phyloP scores from a whole-genome alignment of 1,139 yeast species.

The Nakaseomyces sp. region DNA sequence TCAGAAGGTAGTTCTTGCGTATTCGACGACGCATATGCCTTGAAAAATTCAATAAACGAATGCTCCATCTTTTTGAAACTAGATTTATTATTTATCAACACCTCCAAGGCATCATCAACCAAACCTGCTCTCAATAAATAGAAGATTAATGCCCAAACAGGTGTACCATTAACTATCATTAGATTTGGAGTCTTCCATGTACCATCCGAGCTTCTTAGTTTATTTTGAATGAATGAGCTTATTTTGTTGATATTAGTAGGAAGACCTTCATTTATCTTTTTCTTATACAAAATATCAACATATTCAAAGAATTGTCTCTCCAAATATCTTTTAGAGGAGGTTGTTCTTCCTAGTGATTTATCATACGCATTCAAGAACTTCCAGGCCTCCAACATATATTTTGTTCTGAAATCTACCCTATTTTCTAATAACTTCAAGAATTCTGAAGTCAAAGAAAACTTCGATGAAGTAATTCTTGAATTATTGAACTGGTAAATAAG shows the following conservation, averaged over 20 bases:
- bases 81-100: slow-evolving; percentile 43
- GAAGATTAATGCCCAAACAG: slow-evolving; percentile 87
- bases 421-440: slow-evolving; percentile 30
- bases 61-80: slow-evolving; percentile 75
- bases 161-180: slow-evolving; percentile 67
- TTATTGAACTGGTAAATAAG: slow-evolving; percentile 64
- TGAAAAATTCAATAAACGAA: slow-evolving; percentile 71
- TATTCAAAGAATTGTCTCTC: slow-evolving; percentile 72
- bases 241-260: slow-evolving; percentile 68
- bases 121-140: slow-evolving; percentile 81
- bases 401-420: slow-evolving; percentile 46
- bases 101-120: slow-evolving; percentile 63
- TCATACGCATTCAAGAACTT: slow-evolving; percentile 37
- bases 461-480: slow-evolving; percentile 44
- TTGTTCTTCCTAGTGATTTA: background rate
- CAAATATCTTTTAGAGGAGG: slow-evolving; percentile 35
- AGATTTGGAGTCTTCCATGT: slow-evolving; percentile 45
- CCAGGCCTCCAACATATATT: slow-evolving; percentile 60
- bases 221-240: slow-evolving; percentile 50
- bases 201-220: slow-evolving; percentile 35
- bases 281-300: slow-evolving; percentile 63
- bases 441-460: slow-evolving; percentile 30
- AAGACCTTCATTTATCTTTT: slow-evolving; percentile 53
- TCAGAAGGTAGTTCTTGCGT: slow-evolving; percentile 53
- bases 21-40: slow-evolving; percentile 55